Conservation (phyloP, 306 rosid species). For the Lagenaria siceraria region DNA sequence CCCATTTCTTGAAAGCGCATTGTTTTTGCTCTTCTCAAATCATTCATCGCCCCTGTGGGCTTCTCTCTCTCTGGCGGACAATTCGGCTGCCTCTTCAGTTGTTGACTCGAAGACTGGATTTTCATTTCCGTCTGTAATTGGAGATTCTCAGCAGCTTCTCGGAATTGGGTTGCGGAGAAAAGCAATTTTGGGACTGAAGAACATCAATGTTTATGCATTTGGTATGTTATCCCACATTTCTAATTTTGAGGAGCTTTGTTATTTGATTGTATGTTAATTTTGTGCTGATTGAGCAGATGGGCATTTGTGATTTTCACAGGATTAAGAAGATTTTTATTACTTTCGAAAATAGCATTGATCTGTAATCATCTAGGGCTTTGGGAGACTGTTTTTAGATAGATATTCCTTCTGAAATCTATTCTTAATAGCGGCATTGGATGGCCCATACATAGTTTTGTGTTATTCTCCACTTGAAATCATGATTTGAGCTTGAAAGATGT, state of each 20-base stretch:
- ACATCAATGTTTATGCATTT: conserved; percentile 78
- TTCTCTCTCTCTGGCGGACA: conserved; percentile 47
- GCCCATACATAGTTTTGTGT: background rate
- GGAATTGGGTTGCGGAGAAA: conserved; percentile 81
- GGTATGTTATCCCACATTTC: conserved; percentile 30
- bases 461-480: background rate
- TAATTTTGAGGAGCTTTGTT: background rate
- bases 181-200: conserved; percentile 62
- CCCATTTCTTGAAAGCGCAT: conserved; percentile 31
- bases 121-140: conserved; percentile 52
- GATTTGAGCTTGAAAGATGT: background rate
- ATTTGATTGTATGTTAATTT: background rate
- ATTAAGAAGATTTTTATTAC: too few relatives aligned
- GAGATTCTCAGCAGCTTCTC: conserved; percentile 49
- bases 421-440: background rate
- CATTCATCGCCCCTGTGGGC: conserved; percentile 46
- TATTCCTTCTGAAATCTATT: background rate
- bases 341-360: background rate
- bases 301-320: background rate
- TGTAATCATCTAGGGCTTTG: background rate
- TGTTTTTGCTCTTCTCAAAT: conserved; percentile 28
- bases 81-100: conserved; percentile 20
- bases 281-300: background rate
- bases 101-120: conserved; percentile 50
- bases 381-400: background rate